Percentiles rank a stretch among this genome's conserved stretches.
phyloP scores from a whole-genome alignment of 2,329 filamentous ascomycete genomes.

The Exophiala alcalophila region DNA sequence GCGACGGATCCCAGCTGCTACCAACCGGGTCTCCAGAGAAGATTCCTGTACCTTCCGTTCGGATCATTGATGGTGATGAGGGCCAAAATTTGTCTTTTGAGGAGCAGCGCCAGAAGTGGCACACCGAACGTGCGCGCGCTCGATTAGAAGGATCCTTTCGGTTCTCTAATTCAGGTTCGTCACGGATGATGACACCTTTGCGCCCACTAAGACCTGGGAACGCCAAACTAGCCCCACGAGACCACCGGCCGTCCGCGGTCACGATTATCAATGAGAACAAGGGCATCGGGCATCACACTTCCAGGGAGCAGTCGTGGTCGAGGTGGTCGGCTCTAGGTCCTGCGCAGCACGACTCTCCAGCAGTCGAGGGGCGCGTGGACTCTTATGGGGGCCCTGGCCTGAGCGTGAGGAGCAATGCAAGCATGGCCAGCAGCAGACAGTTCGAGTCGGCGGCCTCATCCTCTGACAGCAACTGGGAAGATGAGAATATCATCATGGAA shows the following conservation, averaged over 20 bases:
- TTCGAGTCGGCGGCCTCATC: slow-evolving; percentile 26
- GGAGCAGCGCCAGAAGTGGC: slow-evolving; percentile 21
- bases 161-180: slow-evolving; percentile 24
- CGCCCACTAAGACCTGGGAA: slow-evolving; percentile 1
- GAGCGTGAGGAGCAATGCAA: slow-evolving; percentile 4
- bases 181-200: slow-evolving; percentile 4
- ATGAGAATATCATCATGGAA: slow-evolving; percentile 30
- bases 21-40: slow-evolving; percentile 1
- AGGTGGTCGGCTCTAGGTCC: slow-evolving; percentile 15
- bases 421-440: slow-evolving; percentile 21
- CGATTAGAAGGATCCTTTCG: slow-evolving; percentile 20
- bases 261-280: slow-evolving; percentile 2
- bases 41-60: slow-evolving; percentile 3
- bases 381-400: neutral
- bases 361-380: slow-evolving; percentile 2
- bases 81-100: slow-evolving; percentile 15
- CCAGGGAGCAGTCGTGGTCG: slow-evolving; percentile 18
- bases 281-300: neutral
- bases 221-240: neutral
- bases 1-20: slow-evolving; percentile 4
- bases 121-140: slow-evolving; percentile 25
- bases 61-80: slow-evolving; percentile 6
- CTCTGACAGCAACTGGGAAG: slow-evolving; percentile 23
- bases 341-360: neutral
- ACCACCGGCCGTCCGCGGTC: neutral